phyloP scores from a whole-genome alignment of 495 filamentous ascomycete genomes.

The Penicillium salamii region DNA sequence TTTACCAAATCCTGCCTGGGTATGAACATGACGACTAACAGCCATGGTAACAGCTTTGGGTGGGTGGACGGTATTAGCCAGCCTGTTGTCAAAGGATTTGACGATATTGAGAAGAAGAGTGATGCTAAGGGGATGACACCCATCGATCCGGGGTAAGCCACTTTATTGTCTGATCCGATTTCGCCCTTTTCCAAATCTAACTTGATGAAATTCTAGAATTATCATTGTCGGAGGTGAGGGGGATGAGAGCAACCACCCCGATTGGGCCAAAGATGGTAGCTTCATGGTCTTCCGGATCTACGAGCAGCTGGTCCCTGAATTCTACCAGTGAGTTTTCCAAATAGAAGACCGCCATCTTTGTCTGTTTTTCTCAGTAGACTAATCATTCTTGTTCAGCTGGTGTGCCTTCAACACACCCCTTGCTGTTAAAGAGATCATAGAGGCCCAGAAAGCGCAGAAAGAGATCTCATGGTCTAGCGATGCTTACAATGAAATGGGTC shows the following conservation, averaged over 20 bases:
- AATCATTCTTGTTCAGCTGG: no score
- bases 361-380: no score
- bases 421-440: neutral
- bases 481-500: neutral
- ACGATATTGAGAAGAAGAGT: neutral
- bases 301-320: neutral
- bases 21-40: neutral
- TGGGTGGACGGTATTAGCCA: conserved; percentile 3
- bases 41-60: neutral
- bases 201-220: no score
- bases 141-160: conserved; percentile 1
- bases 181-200: no score
- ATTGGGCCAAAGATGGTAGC: conserved; percentile 3
- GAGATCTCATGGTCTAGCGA: no score
- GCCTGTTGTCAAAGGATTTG: neutral
- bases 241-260: neutral
- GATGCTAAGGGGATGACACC: neutral
- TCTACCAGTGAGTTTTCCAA: no score
- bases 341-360: no score
- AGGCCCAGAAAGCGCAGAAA: neutral
- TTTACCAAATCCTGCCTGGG: no score
- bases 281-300: conserved; percentile 6
- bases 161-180: no score
- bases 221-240: conserved; percentile 1
- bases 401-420: neutral